Base-by-base conservation (phyloP, 805 yeast species). In the Metschnikowia corniflorae region DNA sequence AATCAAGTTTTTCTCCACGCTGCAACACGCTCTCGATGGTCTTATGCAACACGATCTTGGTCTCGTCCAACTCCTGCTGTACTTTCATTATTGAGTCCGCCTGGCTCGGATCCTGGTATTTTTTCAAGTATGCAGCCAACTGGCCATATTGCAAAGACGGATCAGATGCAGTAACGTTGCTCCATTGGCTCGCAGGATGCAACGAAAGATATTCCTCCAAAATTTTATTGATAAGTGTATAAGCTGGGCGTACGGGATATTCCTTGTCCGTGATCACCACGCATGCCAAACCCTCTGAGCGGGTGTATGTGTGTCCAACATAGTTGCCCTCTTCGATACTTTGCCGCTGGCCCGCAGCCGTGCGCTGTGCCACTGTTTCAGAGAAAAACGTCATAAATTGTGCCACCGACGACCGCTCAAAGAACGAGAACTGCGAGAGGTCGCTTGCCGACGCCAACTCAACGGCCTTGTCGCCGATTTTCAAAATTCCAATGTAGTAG, bases 81-180 rank as follows among this genome's bases (percentile, higher is more conserved):
- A 93, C 98, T 61, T 83, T 85, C 95, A 93, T 82, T 45, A 93
- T 80, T 8, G 96, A 83, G 60, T 93, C 99, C 0, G 97, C 97
- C 68, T 93, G 96, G 27, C 83, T 74, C 20, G 99, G 99, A 60
- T 93, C 96, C 67, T 93, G 98, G 65, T 93, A 93, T 55, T 86
- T 86, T 51, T 70, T 66, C 49, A 93, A 66, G 58, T 88, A 88
- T 17, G 64, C 66, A 21, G 80, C 84, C 53, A 91, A 70, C 42
- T 75, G 77, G 17, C 76, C 77, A 58, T 75, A 79, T 26, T 65
- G 63, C 37, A 82, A 68, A 10, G 61, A 56, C 13, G 75, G 49
- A 35, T 56, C 70, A 40, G 65, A 68, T 40, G 72, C 77, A 3
- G 71, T 55, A 32, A 75, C 60, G 39, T 63, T 54, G 16, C 38